These are phyloP conservation scores for Thielaviopsis euricoi DNA, from an alignment of 2,329 filamentous ascomycete genomes.

Conservation along the genomic window DNA sequence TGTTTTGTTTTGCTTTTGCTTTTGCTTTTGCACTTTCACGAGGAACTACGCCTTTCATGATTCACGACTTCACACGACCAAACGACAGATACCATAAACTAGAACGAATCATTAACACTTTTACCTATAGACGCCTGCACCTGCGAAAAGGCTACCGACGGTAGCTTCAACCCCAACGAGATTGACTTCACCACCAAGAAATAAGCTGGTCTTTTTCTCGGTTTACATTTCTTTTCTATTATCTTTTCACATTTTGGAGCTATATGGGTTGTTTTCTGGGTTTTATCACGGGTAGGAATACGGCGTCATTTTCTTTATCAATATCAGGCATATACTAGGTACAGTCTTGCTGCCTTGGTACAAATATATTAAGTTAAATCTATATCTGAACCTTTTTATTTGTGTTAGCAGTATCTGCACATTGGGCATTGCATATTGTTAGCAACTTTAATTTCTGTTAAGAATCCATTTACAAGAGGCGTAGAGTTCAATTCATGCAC, in stretches of 20 bases:
- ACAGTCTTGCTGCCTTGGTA: too few relatives aligned
- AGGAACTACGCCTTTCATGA: too few relatives aligned
- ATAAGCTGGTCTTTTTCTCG: constrained; percentile 16
- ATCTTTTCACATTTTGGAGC: not conserved
- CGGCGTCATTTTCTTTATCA: constrained; percentile 24
- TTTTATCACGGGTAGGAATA: not conserved
- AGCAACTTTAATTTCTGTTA: too few relatives aligned
- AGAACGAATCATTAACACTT: constrained; percentile 5
- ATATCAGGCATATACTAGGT: not conserved
- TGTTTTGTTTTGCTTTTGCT: constrained; percentile 1
- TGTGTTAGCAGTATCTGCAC: too few relatives aligned
- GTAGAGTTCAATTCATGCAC: too few relatives aligned
- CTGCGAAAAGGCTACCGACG: constrained; percentile 58
- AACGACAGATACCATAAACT: too few relatives aligned
- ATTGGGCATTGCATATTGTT: too few relatives aligned
- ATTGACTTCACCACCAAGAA: constrained; percentile 71
- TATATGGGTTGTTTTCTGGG: not conserved
- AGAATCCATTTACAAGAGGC: too few relatives aligned
- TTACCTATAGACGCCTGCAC: constrained; percentile 46
- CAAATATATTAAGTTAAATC: too few relatives aligned
- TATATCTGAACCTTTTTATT: too few relatives aligned
- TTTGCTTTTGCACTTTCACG: constrained; percentile 10
- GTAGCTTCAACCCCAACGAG: constrained; percentile 52
- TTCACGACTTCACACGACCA: too few relatives aligned
- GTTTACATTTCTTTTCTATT: not conserved